phyloP scores from a whole-genome alignment of 495 filamentous ascomycete species.

The Aspergillus affinis region DNA sequence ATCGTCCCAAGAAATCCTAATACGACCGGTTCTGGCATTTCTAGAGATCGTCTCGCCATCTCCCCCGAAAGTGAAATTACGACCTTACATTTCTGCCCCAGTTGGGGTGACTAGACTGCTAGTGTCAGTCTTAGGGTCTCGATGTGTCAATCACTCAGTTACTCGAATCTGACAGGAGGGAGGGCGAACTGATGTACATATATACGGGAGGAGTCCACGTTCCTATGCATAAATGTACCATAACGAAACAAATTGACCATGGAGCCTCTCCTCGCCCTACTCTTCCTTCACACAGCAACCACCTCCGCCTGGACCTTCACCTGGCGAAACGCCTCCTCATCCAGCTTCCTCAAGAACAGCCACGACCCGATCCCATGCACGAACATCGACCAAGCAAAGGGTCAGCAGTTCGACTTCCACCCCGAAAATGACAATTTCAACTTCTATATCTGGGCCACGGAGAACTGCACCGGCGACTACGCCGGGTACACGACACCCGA shows the following conservation, averaged over 20 bases:
- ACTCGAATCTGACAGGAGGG: neutral
- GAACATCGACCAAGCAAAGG: slow-evolving; percentile 5
- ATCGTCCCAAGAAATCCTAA: neutral
- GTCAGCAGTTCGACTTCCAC: slow-evolving; percentile 7
- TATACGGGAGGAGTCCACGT: neutral
- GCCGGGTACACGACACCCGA: neutral
- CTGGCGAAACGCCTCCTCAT: neutral
- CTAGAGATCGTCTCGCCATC: neutral
- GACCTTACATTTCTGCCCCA: too few species aligned
- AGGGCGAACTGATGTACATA: neutral
- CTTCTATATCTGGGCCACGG: slow-evolving; percentile 9
- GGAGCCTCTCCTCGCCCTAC: neutral
- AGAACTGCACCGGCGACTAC: slow-evolving; percentile 5
- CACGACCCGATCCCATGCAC: slow-evolving; percentile 7
- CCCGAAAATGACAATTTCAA: neutral
- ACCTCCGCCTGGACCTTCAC: slow-evolving; percentile 9
- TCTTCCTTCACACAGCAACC: neutral
- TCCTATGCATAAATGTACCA: neutral
- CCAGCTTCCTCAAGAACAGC: neutral
- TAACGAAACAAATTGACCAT: neutral
- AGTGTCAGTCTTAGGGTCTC: neutral
- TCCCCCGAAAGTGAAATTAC: neutral
- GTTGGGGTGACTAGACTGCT: neutral
- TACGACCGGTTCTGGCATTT: neutral
- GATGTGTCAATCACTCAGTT: neutral